phyloP scores from a whole-genome alignment of 306 rosid genomes.

The Dalbergia cultrata region DNA sequence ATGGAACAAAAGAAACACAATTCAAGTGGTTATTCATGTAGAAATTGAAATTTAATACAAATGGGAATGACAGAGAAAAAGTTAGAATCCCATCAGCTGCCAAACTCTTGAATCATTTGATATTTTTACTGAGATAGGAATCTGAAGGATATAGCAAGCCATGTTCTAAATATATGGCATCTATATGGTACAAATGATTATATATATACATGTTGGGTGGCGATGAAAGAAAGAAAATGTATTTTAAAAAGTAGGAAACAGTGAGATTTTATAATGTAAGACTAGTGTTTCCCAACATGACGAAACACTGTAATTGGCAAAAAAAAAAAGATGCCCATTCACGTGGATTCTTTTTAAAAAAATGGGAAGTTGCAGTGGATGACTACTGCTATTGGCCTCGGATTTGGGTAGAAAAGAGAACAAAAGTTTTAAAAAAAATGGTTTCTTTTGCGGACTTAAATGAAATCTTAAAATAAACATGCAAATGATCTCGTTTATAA shows the following conservation, averaged over 20 bases:
- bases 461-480: not conserved
- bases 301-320: conserved; percentile 31
- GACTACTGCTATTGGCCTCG: not conserved
- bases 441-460: not conserved
- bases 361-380: not conserved
- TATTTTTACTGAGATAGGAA: conserved; percentile 38
- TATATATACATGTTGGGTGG: not conserved
- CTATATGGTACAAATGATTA: conserved; percentile 13
- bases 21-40: conserved; percentile 3
- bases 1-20: not conserved
- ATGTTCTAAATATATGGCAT: not conserved
- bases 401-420: not conserved
- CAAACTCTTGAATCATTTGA: conserved; percentile 52
- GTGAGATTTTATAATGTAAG: conserved; percentile 27
- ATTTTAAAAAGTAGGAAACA: conserved; percentile 11
- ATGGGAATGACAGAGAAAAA: conserved; percentile 50
- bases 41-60: conserved; percentile 27
- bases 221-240: not conserved
- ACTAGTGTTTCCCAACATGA: conserved; percentile 17
- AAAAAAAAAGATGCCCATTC: conserved; percentile 41
- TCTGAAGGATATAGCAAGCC: conserved; percentile 17
- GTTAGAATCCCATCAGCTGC: conserved; percentile 48
- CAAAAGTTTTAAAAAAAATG: not conserved
- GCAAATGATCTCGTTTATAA: no score
- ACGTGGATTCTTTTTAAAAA: conserved; percentile 35